Evolutionary conservation across 2,329 filamentous ascomycete species (phyloP).

Genomic region (Pseudogymnoascus destructans): DNA sequence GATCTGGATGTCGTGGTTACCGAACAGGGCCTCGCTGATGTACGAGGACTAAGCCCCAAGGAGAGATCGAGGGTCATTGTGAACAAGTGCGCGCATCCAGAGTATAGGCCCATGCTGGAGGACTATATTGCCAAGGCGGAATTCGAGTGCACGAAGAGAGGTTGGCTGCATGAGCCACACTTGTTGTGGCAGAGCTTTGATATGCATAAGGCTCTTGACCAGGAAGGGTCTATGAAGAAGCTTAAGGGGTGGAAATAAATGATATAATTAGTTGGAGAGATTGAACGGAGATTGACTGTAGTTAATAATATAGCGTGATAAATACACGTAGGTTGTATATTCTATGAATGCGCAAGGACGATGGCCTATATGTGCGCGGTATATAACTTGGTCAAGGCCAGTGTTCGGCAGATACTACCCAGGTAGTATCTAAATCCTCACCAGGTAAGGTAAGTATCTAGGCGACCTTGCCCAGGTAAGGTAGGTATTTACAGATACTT

Average conservation of each 20-base stretch:
- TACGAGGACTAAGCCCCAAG: constrained; percentile 64
- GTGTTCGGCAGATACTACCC: too few species aligned
- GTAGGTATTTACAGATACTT: too few species aligned
- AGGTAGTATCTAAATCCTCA: too few species aligned
- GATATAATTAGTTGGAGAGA: neutral
- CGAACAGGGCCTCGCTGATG: constrained; percentile 65
- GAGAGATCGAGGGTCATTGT: constrained; percentile 79
- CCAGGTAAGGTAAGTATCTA: too few species aligned
- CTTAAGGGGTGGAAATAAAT: constrained; percentile 44
- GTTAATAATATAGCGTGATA: neutral
- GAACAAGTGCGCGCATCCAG: constrained; percentile 72
- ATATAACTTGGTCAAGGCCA: neutral
- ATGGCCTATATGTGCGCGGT: neutral
- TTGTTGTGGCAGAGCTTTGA: constrained; percentile 77
- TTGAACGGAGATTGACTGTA: neutral
- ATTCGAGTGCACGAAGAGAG: constrained; percentile 72
- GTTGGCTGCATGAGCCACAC: constrained; percentile 83
- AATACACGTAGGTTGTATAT: neutral
- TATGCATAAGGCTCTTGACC: constrained; percentile 71
- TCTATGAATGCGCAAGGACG: neutral
- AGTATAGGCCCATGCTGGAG: constrained; percentile 68
- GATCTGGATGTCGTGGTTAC: constrained; percentile 83
- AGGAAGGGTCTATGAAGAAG: constrained; percentile 80
- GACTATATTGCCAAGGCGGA: constrained; percentile 81
- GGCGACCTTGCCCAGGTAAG: too few species aligned